Percentiles rank a stretch among this genome's conserved stretches.
Conservation (phyloP, 1,139 yeast genomes). For the Blastobotrys ciferrii region DNA sequence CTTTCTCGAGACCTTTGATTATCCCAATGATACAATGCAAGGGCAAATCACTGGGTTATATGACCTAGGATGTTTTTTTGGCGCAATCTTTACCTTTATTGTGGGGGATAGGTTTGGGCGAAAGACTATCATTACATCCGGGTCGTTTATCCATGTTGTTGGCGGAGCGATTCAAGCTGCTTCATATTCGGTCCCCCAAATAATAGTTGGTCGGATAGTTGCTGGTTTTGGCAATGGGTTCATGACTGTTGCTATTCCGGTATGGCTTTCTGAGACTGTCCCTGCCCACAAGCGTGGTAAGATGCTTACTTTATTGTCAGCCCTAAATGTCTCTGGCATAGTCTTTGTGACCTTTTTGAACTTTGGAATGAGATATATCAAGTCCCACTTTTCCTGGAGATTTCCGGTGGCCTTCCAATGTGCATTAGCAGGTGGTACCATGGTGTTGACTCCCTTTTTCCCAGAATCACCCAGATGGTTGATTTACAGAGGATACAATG, state of each 20-base stretch:
- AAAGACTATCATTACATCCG: constrained; percentile 7
- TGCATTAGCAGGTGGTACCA: constrained; percentile 11
- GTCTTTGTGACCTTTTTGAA: constrained; percentile 70
- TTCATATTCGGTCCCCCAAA: constrained; percentile 67
- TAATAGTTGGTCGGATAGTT: constrained; percentile 68
- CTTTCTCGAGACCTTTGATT: constrained; percentile 13
- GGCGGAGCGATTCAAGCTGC: constrained; percentile 61
- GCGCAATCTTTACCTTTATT: constrained; percentile 10
- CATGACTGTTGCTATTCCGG: no score
- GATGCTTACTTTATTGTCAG: constrained; percentile 47
- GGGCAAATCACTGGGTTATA: constrained; percentile 19
- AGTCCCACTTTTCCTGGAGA: constrained; percentile 48
- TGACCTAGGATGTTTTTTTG: constrained; percentile 18
- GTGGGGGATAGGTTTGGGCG: constrained; percentile 15
- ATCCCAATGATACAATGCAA: constrained; percentile 15
- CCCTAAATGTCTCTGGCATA: constrained; percentile 63
- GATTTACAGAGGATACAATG: constrained; percentile 14
- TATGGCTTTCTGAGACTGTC: constrained; percentile 23
- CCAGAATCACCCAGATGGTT: constrained; percentile 47
- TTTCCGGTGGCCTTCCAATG: constrained; percentile 21
- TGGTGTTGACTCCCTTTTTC: constrained; percentile 25
- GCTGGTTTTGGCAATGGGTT: constrained; percentile 54
- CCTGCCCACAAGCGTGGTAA: constrained; percentile 22
- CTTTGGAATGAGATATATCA: constrained; percentile 48
- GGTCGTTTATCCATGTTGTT: constrained; percentile 15